Base-by-base conservation (phyloP, 78 protist genomes). In the Ministeria vibrans region DNA sequence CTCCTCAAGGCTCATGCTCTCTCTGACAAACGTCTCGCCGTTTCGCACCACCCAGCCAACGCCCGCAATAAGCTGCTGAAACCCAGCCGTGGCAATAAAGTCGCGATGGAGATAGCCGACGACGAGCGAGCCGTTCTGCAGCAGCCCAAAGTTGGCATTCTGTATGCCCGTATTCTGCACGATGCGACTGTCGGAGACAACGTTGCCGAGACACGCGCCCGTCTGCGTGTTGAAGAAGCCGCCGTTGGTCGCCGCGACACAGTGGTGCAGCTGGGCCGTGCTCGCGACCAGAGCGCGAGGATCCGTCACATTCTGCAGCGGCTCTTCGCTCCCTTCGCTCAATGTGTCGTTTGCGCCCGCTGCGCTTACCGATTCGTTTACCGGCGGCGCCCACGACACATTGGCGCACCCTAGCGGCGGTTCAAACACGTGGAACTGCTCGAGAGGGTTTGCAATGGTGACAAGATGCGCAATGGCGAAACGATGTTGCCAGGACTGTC, bases 231-330 rank as follows among this genome's bases (percentile, higher is more conserved):
- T 41, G 64, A 77, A 83, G 59, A 78, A 83, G 49, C 87, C 87
- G 4, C 62, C 87, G 73, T 83, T 83, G 68, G 77, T 70, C 28
- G 81, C 87, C 18, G 28, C 51, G 32, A 51, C 23, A 9, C 87
- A 83, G 62, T 20, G 44, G 30, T 41, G 36, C 36, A 1, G 20
- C 20, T 28, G 39, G 13, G 38, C 25, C 27, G 66, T 59, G 66
- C 9, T 20, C 34, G 66, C 9, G n/a, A 15, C 15, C 55, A 49
- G 55, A 9, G 9, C 55, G 55, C 55, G 55, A 15, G 9, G 55
- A 15, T 49, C 15, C n/a, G n/a, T 49, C 55, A 15, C 15, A 49
- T 49, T 49, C n/a, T n/a, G n/a, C n/a, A n/a, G n/a, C n/a, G n/a
- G n/a, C n/a, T n/a, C n/a, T n/a, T n/a, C n/a, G n/a, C n/a, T n/a